phyloP scores from a whole-genome alignment of 75 land plant genomes.

The Picea sitchensis region DNA sequence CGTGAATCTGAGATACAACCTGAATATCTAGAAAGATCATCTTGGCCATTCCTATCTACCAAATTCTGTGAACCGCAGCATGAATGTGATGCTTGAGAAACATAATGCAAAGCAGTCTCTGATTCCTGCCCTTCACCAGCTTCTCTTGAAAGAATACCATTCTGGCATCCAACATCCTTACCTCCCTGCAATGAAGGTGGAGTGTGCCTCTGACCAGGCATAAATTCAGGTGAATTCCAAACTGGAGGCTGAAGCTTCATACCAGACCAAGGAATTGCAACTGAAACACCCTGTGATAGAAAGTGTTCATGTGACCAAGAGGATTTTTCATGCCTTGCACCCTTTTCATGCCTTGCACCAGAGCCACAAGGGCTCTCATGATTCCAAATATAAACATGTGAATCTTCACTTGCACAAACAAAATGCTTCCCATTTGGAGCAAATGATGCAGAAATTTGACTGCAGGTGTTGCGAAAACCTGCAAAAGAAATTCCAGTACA shows the following conservation, averaged over 20 bases:
- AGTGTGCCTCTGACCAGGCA: neutral
- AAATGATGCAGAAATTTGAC: constrained; percentile 76
- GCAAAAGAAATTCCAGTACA: constrained; percentile 4
- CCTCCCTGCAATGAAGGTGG: neutral
- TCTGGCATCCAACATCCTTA: neutral
- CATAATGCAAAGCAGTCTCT: neutral
- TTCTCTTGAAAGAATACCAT: constrained; percentile 2
- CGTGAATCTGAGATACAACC: constrained; percentile 2
- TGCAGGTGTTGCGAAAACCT: constrained; percentile 71
- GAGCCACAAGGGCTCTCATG: constrained; percentile 15
- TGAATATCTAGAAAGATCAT: constrained; percentile 6
- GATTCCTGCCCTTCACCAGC: neutral
- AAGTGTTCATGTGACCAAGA: constrained; percentile 66
- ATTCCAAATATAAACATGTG: constrained; percentile 78
- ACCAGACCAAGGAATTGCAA: constrained; percentile 92
- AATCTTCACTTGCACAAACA: constrained; percentile 84
- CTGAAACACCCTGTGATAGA: constrained; percentile 51
- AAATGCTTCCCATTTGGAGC: constrained; percentile 72
- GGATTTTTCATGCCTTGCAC: constrained; percentile 24
- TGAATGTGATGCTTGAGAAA: neutral
- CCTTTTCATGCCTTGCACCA: constrained; percentile 21
- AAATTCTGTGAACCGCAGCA: constrained; percentile 3
- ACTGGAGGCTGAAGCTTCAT: constrained; percentile 3
- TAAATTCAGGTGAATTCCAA: neutral
- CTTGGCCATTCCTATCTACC: neutral